phyloP scores from a whole-genome alignment of 2,329 filamentous ascomycete genomes.

The Chrysoporthe cubensis region DNA sequence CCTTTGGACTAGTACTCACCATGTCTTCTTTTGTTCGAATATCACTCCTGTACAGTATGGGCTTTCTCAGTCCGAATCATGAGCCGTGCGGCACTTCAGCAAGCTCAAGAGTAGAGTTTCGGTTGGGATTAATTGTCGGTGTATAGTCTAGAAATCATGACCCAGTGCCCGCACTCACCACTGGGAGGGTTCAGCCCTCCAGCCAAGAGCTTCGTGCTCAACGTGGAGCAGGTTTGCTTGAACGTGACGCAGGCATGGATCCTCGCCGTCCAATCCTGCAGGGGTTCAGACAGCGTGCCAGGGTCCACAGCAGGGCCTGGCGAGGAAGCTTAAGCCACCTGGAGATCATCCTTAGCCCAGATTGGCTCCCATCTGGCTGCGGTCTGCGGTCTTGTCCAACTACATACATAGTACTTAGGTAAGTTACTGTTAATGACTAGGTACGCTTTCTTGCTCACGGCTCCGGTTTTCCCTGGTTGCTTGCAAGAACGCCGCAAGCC shows the following conservation, averaged over 20 bases:
- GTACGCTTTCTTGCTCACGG: no score
- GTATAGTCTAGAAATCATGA: not conserved
- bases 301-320: conserved; percentile 13
- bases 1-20: conserved; percentile 8
- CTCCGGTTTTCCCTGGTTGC: no score
- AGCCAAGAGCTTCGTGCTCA: conserved; percentile 20
- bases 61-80: not conserved
- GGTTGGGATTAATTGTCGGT: not conserved
- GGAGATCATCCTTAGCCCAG: not conserved
- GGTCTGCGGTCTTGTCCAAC: not conserved
- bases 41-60: not conserved
- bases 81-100: not conserved
- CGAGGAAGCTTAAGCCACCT: not conserved
- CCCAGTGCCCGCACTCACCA: conserved; percentile 13
- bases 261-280: conserved; percentile 16
- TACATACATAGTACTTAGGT: no score
- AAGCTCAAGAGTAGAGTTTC: not conserved
- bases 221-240: conserved; percentile 12
- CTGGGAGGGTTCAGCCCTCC: conserved; percentile 22
- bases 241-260: conserved; percentile 8
- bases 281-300: not conserved
- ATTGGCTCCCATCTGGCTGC: not conserved
- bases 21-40: conserved; percentile 8
- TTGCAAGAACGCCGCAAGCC: no score
- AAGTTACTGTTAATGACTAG: no score